These are phyloP conservation scores for Streptanthus diversifolius DNA, from an alignment of 345 rosid genomes.

Conservation along the genomic window DNA sequence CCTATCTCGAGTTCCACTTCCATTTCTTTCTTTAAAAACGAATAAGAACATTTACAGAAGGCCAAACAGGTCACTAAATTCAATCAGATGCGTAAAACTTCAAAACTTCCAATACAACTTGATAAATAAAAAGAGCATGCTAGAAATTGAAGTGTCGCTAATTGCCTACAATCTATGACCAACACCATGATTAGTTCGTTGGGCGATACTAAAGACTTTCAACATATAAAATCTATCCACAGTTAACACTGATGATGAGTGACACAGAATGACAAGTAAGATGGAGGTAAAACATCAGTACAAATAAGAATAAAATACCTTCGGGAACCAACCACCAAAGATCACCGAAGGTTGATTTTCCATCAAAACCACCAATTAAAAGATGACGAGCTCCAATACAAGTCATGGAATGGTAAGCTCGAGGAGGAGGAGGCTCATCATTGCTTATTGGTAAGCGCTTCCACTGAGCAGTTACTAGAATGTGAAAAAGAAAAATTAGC, in stretches of 20 bases:
- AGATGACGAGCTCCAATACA: conserved; percentile 70
- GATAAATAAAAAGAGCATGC: not conserved
- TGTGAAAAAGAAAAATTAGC: conserved; percentile 8
- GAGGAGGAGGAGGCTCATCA: conserved; percentile 80
- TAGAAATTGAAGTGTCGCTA: not conserved
- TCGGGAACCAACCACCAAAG: conserved; percentile 96
- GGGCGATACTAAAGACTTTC: not conserved
- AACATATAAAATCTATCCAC: not conserved
- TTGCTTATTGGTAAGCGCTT: conserved; percentile 64
- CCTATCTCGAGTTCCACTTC: not conserved
- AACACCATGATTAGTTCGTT: not conserved
- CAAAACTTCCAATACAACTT: not conserved
- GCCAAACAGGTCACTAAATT: not conserved
- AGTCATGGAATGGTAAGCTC: conserved; percentile 91
- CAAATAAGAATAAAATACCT: conserved; percentile 46
- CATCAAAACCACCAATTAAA: conserved; percentile 94
- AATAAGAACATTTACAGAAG: not conserved
- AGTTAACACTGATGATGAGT: not conserved
- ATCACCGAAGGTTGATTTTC: conserved; percentile 87
- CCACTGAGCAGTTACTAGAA: conserved; percentile 90
- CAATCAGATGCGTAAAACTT: not conserved
- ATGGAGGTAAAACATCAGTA: conserved; percentile 7
- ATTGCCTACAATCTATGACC: not conserved
- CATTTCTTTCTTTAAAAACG: not conserved
- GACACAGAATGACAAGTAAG: not conserved